Evolutionary conservation across 495 filamentous ascomycete genomes (phyloP), one percentile per base, ranked within the genome.

Genomic region (Aspergillus avenaceus): DNA sequence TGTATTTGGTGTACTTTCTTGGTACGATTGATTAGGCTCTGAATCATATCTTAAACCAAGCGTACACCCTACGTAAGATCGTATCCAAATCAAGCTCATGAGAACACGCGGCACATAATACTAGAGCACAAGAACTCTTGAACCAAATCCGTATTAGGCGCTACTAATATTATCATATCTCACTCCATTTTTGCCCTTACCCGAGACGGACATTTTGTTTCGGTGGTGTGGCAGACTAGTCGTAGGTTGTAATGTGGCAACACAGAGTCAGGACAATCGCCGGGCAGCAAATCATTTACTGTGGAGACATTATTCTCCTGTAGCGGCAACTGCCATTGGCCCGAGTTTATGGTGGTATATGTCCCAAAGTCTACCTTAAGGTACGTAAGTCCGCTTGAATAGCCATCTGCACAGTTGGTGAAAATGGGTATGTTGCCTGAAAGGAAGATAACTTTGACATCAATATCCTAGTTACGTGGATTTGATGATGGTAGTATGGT

Each of bases 161-260:
- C 36, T 41, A 21, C 13, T 4, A 19, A 12, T 8, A 45, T 45
- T 29, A 22, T 34, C 23, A 21, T 19, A 22, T 24, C n/a, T 5
- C 34, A 19, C 29, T 49, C 34, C 34, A 18, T 9, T 26, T 48
- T 40, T 16, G 36, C 23, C 34, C 46, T 25, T 38, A 49, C 14
- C 34, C 46, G 24, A 49, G 46, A 40, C 29, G 51, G 45, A 32
- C 36, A 18, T 47, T 53, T 38, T 37, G 45, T 28, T 53, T 48
- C 14, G 45, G 40, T 23, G 37, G 38, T 19, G 52, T 28, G 51
- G 38, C 40, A 38, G 45, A 24, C 38, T 49, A 44, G 40, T 38
- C 45, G 31, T 27, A 31, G 46, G 43, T 45, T 52, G 49, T 49
- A 45, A 52, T 49, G 54, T 56, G 54, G 54, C 54, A 57, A 57